These are phyloP conservation scores for Yarrowia divulgata DNA, from an alignment of 805 yeast species.

Conservation along the genomic window DNA sequence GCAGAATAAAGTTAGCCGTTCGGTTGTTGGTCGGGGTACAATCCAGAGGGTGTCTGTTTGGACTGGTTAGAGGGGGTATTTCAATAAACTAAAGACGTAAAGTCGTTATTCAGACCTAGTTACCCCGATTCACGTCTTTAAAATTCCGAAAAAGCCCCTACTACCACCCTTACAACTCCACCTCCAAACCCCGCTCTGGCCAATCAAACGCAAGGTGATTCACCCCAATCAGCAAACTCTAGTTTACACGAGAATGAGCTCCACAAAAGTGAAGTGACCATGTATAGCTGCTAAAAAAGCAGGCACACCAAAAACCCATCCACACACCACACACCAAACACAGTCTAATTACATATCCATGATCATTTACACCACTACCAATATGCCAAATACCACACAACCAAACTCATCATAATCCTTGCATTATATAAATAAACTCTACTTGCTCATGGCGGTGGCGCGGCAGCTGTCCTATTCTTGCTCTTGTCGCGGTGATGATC, in stretches of 20 bases:
- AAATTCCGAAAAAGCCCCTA: not conserved
- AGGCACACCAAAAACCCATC: too few species aligned
- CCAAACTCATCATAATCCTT: slow-evolving; percentile 2
- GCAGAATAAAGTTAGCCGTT: slow-evolving; percentile 9
- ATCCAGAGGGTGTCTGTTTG: too few species aligned
- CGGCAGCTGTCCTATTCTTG: not conserved
- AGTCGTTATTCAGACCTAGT: too few species aligned
- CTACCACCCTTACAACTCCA: not conserved
- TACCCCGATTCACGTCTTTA: too few species aligned
- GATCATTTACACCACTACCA: too few species aligned
- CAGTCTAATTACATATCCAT: too few species aligned
- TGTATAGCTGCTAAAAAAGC: not conserved
- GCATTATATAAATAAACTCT: slow-evolving; percentile 38
- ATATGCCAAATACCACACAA: not conserved
- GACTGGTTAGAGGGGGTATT: too few species aligned
- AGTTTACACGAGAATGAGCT: slow-evolving; percentile 3
- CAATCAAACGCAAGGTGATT: slow-evolving; percentile 27
- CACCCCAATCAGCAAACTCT: slow-evolving; percentile 26
- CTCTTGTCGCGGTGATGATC: not conserved
- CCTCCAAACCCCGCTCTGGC: not conserved
- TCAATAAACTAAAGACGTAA: too few species aligned
- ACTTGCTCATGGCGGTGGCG: slow-evolving; percentile 5
- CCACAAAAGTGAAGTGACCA: not conserved
- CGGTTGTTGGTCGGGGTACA: slow-evolving; percentile 32
- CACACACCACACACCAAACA: too few species aligned